phyloP scores from a whole-genome alignment of 768 basidiomycete species.

The Leccinum uliginosum region DNA sequence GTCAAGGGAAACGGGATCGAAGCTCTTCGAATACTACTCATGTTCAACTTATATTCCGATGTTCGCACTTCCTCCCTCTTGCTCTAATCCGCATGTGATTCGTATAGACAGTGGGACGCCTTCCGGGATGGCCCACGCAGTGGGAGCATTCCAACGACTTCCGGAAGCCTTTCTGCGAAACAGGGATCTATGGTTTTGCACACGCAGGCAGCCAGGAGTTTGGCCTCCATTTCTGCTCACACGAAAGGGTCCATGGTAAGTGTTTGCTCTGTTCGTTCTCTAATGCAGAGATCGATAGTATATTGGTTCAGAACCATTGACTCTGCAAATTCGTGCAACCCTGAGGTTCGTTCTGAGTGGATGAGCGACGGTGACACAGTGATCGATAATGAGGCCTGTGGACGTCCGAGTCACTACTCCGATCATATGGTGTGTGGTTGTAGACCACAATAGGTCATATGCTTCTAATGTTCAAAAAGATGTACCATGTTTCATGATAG shows the following conservation, averaged over 20 bases:
- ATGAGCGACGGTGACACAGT: neutral
- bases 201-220: neutral
- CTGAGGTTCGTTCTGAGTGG: constrained; percentile 4
- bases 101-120: neutral
- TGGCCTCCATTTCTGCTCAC: constrained; percentile 2
- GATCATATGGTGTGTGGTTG: neutral
- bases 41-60: neutral
- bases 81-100: constrained; percentile 10
- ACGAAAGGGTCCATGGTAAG: constrained; percentile 1
- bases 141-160: constrained; percentile 2
- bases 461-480: neutral
- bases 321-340: constrained; percentile 3
- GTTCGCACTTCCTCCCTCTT: neutral
- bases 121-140: neutral
- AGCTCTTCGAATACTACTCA: neutral
- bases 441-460: neutral
- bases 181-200: neutral
- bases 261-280: constrained; percentile 5
- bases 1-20: neutral
- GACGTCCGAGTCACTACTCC: neutral
- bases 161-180: neutral
- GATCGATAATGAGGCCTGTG: constrained; percentile 2
- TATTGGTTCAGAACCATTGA: neutral
- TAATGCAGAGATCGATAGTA: constrained; percentile 10
- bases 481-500: neutral